Evolutionary conservation across 1,139 yeast species (phyloP).

Genomic region (Yamadazyma friedrichii): DNA sequence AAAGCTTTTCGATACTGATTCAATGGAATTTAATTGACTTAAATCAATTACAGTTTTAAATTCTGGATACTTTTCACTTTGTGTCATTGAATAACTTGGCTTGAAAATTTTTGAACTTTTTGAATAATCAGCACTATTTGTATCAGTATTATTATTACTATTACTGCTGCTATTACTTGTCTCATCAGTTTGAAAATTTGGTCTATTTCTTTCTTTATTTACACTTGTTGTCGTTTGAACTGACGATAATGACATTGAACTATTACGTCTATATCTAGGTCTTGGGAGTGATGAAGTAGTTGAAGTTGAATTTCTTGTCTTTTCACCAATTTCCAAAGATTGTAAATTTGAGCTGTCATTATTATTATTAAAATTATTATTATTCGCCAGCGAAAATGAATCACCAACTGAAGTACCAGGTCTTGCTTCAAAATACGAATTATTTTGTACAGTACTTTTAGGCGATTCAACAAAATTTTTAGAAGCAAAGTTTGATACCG

Average conservation of each 20-base stretch:
- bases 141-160: too few species aligned
- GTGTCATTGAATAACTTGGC: slow-evolving; percentile 16
- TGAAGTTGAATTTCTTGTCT: slow-evolving; percentile 14
- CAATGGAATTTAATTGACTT: slow-evolving; percentile 24
- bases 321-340: slow-evolving; percentile 5
- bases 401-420: neutral
- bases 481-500: slow-evolving; percentile 12
- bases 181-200: slow-evolving; percentile 3
- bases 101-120: slow-evolving; percentile 15
- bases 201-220: slow-evolving; percentile 10
- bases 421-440: slow-evolving; percentile 6
- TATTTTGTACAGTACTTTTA: neutral
- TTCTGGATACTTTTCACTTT: slow-evolving; percentile 12
- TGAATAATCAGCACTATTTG: slow-evolving; percentile 8
- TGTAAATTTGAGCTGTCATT: slow-evolving; percentile 1
- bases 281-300: slow-evolving; percentile 13
- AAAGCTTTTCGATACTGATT: slow-evolving; percentile 22
- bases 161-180: neutral
- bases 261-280: slow-evolving; percentile 12
- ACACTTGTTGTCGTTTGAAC: slow-evolving; percentile 11
- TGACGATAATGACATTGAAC: slow-evolving; percentile 16
- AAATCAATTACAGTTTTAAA: slow-evolving; percentile 27
- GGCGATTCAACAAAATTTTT: slow-evolving; percentile 7
- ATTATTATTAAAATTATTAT: too few species aligned
- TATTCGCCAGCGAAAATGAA: slow-evolving; percentile 1